A percentile compares a stretch with the other conserved stretches of the same genome.
These are phyloP conservation scores for Cladobotryum protrusum DNA, from an alignment of 2,329 filamentous ascomycete genomes.

Conservation along the genomic window DNA sequence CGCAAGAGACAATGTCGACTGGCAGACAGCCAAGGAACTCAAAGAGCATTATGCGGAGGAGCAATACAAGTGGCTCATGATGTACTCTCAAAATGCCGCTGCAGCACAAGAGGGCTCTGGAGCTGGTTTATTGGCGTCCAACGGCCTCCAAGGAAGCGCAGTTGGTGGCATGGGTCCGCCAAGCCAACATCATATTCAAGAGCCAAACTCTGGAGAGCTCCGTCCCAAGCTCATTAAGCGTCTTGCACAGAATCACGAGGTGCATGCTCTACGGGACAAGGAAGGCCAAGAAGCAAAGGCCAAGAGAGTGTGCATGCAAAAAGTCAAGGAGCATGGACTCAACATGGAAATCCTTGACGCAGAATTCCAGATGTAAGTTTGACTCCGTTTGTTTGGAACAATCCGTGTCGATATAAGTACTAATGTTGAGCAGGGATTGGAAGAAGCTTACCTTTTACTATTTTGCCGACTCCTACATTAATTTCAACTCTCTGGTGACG, in stretches of 20 bases:
- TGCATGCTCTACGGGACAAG: constrained; percentile 83
- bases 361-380: constrained; percentile 90
- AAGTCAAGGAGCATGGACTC: constrained; percentile 87
- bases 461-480: constrained; percentile 96
- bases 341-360: constrained; percentile 99
- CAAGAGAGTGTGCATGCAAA: constrained; percentile 93
- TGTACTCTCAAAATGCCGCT: constrained; percentile 81
- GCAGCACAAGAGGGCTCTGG: constrained; percentile 55
- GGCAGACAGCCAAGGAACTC: constrained; percentile 78
- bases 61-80: constrained; percentile 97
- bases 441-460: constrained; percentile 99
- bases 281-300: constrained; percentile 97
- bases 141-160: constrained; percentile 60
- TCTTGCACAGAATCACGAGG: constrained; percentile 84
- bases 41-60: constrained; percentile 92
- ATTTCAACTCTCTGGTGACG: constrained; percentile 95
- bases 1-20: constrained; percentile 78
- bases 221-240: constrained; percentile 97
- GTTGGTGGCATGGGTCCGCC: constrained; percentile 74
- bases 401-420: neutral
- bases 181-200: constrained; percentile 65
- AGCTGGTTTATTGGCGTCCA: constrained; percentile 57
- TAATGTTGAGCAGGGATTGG: constrained; percentile 66
- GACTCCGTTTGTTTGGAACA: neutral
- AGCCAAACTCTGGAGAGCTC: constrained; percentile 66